phyloP scores from a whole-genome alignment of 441 rosid genomes.

The Populus hybrid region DNA sequence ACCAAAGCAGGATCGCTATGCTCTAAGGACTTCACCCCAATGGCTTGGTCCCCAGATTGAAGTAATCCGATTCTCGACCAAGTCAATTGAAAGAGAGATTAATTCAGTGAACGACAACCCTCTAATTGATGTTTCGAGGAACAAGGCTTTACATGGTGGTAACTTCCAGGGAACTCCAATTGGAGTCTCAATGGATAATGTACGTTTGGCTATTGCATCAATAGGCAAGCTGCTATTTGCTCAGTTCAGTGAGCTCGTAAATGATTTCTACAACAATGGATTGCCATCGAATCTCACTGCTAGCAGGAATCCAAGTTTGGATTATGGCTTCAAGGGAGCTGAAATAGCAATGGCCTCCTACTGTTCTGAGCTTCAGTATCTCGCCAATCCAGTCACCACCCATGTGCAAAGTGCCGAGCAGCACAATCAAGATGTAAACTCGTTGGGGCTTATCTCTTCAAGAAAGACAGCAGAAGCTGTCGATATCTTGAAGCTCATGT shows the following conservation, averaged over 20 bases:
- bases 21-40: conserved; percentile 67
- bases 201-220: conserved; percentile 52
- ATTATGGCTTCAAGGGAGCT: conserved; percentile 87
- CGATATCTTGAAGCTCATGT: conserved; percentile 63
- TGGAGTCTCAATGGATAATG: conserved; percentile 75
- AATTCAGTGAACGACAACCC: conserved; percentile 77
- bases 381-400: conserved; percentile 60
- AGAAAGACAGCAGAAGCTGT: conserved; percentile 68
- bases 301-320: conserved; percentile 64
- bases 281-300: conserved; percentile 77
- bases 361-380: conserved; percentile 69
- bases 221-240: conserved; percentile 81
- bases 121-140: conserved; percentile 61
- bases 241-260: conserved; percentile 79
- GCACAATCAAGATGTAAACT: conserved; percentile 67
- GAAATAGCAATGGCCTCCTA: conserved; percentile 85
- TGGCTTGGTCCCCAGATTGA: conserved; percentile 74
- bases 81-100: conserved; percentile 66
- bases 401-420: conserved; percentile 67
- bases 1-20: conserved; percentile 70
- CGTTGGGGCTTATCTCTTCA: conserved; percentile 64
- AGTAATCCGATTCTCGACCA: conserved; percentile 59
- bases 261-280: conserved; percentile 83
- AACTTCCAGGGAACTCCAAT: conserved; percentile 92
- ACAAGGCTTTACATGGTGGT: conserved; percentile 78